phyloP scores from a whole-genome alignment of 2,329 filamentous ascomycete genomes.

The Pseudocercospora cruenta region DNA sequence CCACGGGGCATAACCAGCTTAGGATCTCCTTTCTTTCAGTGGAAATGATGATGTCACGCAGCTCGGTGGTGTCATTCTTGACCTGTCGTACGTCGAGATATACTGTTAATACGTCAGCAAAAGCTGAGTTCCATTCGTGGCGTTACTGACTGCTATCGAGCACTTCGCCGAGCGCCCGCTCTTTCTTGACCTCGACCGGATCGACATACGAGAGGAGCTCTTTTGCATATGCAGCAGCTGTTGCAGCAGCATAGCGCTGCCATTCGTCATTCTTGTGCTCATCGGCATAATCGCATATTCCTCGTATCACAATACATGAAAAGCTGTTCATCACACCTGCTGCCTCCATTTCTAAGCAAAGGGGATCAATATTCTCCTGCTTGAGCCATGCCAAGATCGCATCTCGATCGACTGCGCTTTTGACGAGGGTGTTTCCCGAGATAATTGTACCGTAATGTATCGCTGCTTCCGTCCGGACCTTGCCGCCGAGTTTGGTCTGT shows the following conservation, averaged over 20 bases:
- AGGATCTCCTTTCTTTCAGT: not conserved
- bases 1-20: not conserved
- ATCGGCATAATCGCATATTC: constrained; percentile 33
- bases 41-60: not conserved
- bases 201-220: constrained; percentile 18
- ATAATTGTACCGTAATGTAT: constrained; percentile 46
- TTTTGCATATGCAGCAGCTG: constrained; percentile 30
- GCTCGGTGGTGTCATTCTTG: not conserved
- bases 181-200: not conserved
- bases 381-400: constrained; percentile 30
- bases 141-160: not conserved
- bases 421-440: constrained; percentile 47
- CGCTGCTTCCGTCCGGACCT: constrained; percentile 19
- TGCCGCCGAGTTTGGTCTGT: not conserved
- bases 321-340: constrained; percentile 29
- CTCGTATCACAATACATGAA: constrained; percentile 32
- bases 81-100: not conserved
- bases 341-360: constrained; percentile 16
- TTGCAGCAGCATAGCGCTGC: constrained; percentile 30
- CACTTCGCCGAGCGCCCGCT: not conserved
- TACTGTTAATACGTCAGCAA: not conserved
- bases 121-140: not conserved
- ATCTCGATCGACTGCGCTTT: constrained; percentile 34
- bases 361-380: not conserved
- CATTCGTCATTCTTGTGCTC: constrained; percentile 30